Conservation (phyloP, 108 stramenopile genomes). For the Nitzschia inconspicua region DNA sequence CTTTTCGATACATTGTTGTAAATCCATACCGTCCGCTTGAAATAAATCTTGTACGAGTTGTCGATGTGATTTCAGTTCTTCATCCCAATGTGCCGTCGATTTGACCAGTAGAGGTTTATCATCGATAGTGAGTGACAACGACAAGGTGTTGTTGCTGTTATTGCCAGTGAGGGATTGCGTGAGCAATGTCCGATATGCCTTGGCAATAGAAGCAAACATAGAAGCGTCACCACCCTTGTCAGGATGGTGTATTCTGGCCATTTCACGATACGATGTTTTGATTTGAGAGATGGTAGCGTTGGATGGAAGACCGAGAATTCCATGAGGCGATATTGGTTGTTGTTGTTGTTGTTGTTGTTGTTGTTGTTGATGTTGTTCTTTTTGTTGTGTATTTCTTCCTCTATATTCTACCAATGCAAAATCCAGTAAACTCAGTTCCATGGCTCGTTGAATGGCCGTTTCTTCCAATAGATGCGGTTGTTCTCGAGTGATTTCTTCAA, state of each 20-base stretch:
- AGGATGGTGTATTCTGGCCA: conserved; percentile 50
- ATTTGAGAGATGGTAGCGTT: conserved; percentile 24
- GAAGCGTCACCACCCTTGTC: conserved; percentile 45
- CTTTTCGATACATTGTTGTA: conserved; percentile 24
- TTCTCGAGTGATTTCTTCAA: conserved; percentile 33
- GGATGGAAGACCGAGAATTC: conserved; percentile 20
- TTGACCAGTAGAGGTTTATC: conserved; percentile 28
- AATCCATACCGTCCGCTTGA: conserved; percentile 40
- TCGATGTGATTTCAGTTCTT: conserved; percentile 49
- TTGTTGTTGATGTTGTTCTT: conserved; percentile 1
- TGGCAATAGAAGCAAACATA: conserved; percentile 4
- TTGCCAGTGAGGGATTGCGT: not conserved
- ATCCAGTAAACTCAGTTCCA: conserved; percentile 63
- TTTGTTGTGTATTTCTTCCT: not conserved
- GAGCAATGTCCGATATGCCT: not conserved
- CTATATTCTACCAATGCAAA: conserved; percentile 39
- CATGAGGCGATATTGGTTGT: conserved; percentile 23
- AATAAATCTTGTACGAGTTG: conserved; percentile 54
- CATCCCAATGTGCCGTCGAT: conserved; percentile 51
- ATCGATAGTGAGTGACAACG: conserved; percentile 5
- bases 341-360: not conserved
- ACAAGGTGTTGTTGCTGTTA: not conserved
- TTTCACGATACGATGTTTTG: conserved; percentile 42
- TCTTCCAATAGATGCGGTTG: conserved; percentile 47
- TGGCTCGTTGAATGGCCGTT: conserved; percentile 44